Base-by-base conservation (phyloP, 2,329 filamentous ascomycete genomes). In the Alternaria viburni region DNA sequence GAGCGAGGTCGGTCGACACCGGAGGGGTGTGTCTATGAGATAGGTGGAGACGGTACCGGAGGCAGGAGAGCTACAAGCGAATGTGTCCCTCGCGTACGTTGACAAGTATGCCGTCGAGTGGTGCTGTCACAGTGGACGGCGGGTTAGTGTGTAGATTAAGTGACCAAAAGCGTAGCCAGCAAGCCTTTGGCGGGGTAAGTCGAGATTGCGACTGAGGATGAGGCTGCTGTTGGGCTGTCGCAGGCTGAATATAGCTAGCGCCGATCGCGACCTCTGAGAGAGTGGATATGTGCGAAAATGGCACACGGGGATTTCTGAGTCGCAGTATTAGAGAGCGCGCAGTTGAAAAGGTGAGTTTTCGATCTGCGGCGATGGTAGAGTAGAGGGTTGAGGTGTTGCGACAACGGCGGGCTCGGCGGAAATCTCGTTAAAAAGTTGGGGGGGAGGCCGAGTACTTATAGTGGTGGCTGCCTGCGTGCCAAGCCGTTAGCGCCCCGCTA, bases 31-130 rank as follows among this genome's bases (percentile, higher is more conserved):
- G 65, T 52, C 61, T 69, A 62, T 51, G 44, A 64, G 67, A 62
- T 56, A 63, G 68, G 70, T 69, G 68, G 66, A 71, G 67, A 69
- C 73, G 83, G 81, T 86, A 86, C 84, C 86, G 72, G 80, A 87
- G 87, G 87, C 83, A 88, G 91, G 93, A 97, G 93, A 97, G 92
- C 85, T 93, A 97, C 93, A 97, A 97, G 81, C 90, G 83, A 97
- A 97, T 97, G 93, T 93, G 91, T 97, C 93, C 92, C 93, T 93
- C 85, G 85, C 85, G 84, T 81, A 81, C 79, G 81, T 82, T 83
- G 82, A 81, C 77, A 77, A 76, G 70, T 66, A 44, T 65, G 67
- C 72, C 69, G 71, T 65, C 68, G 69, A 66, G 68, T 70, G 62
- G 73, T 61, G 67, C 69, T 67, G 70, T 71, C 72, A 66, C 44